Evolutionary conservation across 352 stramenopile genomes (phyloP).

Genomic region (Phytophthora tubulina): DNA sequence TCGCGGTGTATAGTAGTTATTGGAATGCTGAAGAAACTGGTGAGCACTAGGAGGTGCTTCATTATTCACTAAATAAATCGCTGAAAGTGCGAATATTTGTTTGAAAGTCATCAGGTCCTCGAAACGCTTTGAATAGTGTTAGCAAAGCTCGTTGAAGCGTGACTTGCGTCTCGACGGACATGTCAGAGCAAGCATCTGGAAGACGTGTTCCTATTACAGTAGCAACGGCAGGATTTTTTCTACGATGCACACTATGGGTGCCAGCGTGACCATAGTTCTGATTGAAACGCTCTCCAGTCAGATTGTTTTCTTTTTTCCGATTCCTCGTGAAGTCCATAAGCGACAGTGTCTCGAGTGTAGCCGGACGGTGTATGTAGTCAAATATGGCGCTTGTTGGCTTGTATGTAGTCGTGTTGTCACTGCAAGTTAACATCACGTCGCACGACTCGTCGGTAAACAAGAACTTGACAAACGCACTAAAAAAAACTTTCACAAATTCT

Average conservation of each 20-base stretch:
- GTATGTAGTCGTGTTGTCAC: conserved; percentile 1
- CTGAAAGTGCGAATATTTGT: background rate
- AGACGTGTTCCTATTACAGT: conserved; percentile 2
- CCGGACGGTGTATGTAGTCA: background rate
- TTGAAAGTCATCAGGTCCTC: background rate
- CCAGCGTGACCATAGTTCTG: background rate
- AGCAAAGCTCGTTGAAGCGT: background rate
- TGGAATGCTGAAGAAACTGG: background rate
- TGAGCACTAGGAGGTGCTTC: background rate
- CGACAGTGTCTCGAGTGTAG: background rate
- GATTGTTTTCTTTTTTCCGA: conserved; percentile 1
- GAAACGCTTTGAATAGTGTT: conserved; percentile 9
- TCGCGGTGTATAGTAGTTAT: conserved; percentile 7
- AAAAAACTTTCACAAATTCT: background rate
- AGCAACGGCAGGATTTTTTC: background rate
- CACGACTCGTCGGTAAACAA: background rate
- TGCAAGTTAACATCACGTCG: background rate
- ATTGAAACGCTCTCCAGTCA: background rate
- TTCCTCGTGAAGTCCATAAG: conserved; percentile 7
- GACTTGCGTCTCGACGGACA: background rate
- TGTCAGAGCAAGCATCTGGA: conserved; percentile 4
- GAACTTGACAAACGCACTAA: background rate
- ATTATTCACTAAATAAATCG: conserved; percentile 4
- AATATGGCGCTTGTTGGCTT: conserved; percentile 9
- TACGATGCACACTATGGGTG: background rate